These are phyloP conservation scores for Neonectria punicea DNA, from an alignment of 2,329 filamentous ascomycete species.

Conservation along the genomic window DNA sequence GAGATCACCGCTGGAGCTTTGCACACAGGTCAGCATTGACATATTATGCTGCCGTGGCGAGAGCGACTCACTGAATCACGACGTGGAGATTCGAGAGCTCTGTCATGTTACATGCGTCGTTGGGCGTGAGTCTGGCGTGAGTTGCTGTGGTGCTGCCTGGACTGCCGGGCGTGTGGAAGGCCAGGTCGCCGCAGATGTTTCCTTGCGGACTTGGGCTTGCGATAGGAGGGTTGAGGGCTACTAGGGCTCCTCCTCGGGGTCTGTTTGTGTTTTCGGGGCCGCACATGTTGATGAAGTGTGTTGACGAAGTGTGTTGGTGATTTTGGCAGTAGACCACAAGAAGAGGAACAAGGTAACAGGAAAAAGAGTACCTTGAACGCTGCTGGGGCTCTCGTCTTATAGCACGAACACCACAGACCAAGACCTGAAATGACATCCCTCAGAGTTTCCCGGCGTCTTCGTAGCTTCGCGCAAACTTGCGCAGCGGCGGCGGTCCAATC, in stretches of 20 bases:
- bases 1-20: conserved; percentile 56
- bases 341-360: neutral
- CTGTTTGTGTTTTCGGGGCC: conserved; percentile 54
- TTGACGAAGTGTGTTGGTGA: conserved; percentile 9
- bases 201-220: conserved; percentile 5
- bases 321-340: neutral
- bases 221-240: conserved; percentile 51
- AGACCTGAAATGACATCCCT: neutral
- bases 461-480: conserved; percentile 31
- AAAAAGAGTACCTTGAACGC: neutral
- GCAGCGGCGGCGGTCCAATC: conserved; percentile 44
- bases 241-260: conserved; percentile 59
- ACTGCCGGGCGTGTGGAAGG: conserved; percentile 55
- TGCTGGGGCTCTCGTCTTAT: neutral
- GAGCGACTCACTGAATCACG: conserved; percentile 56
- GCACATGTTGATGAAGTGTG: conserved; percentile 53
- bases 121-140: conserved; percentile 54
- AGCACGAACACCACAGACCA: neutral
- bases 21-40: conserved; percentile 16
- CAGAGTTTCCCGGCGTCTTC: neutral
- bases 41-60: neutral
- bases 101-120: conserved; percentile 29
- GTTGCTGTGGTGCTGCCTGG: conserved; percentile 53
- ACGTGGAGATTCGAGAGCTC: conserved; percentile 46
- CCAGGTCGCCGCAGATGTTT: conserved; percentile 50